A percentile compares a stretch with the other conserved stretches of the same genome.
These are phyloP conservation scores for Rhodotorula sp. DNA, from an alignment of 1,284 basidiomycete genomes.

Conservation along the genomic window DNA sequence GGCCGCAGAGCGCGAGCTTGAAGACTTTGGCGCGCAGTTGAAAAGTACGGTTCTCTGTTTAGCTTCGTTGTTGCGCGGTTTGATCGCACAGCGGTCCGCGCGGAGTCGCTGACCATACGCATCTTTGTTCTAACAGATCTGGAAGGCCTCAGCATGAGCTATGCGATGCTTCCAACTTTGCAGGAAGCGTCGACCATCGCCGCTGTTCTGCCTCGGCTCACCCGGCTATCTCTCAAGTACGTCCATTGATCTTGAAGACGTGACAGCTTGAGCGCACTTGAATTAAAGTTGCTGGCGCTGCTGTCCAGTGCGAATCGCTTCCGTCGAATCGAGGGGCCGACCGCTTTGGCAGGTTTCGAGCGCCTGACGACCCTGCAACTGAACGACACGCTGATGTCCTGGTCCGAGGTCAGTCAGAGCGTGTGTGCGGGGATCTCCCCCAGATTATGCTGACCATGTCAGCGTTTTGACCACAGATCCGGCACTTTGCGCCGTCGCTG, in stretches of 20 bases:
- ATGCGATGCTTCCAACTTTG: slow-evolving; percentile 73
- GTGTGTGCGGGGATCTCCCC: background rate
- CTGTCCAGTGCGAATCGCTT: slow-evolving; percentile 62
- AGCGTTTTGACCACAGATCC: slow-evolving; percentile 41
- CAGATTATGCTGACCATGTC: background rate
- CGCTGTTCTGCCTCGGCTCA: slow-evolving; percentile 62
- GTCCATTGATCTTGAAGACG: slow-evolving; percentile 35
- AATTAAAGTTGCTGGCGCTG: no score
- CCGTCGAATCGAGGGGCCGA: slow-evolving; percentile 47
- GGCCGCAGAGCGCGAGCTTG: slow-evolving; percentile 50
- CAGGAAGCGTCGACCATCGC: slow-evolving; percentile 65
- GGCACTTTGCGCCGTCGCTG: slow-evolving; percentile 58
- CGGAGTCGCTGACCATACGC: background rate
- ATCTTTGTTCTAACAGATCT: slow-evolving; percentile 59
- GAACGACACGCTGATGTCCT: slow-evolving; percentile 68
- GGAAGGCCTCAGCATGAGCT: slow-evolving; percentile 75
- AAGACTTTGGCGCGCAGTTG: background rate
- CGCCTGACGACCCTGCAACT: slow-evolving; percentile 67
- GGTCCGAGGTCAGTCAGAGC: slow-evolving; percentile 60
- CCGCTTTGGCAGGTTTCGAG: slow-evolving; percentile 55
- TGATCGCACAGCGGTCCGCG: no score
- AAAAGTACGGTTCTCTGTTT: slow-evolving; percentile 4
- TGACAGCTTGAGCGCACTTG: no score
- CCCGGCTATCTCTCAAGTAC: slow-evolving; percentile 73
- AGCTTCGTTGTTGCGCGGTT: background rate